These are phyloP conservation scores for Zangia roseola DNA, from an alignment of 768 basidiomycete species.

Conservation along the genomic window DNA sequence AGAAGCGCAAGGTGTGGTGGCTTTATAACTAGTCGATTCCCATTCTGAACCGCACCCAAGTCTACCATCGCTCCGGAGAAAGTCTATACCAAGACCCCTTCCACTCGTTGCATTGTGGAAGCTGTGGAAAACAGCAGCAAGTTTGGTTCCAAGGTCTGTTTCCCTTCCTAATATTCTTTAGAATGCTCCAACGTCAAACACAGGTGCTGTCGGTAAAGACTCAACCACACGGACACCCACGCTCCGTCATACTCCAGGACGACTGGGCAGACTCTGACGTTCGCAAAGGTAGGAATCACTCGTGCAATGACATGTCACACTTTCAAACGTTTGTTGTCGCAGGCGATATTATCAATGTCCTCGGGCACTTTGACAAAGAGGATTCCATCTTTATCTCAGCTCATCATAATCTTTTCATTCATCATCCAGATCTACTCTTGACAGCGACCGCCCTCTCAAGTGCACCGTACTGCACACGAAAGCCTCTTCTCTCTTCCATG, in stretches of 20 bases:
- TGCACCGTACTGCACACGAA: slow-evolving; percentile 79
- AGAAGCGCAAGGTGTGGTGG: slow-evolving; percentile 28
- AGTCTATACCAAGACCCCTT: slow-evolving; percentile 34
- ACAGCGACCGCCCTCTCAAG: slow-evolving; percentile 89
- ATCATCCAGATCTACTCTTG: slow-evolving; percentile 89
- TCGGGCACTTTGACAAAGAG: slow-evolving; percentile 48
- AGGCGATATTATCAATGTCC: slow-evolving; percentile 83
- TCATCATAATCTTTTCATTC: slow-evolving; percentile 69
- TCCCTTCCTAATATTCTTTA: not conserved
- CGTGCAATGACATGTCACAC: not conserved
- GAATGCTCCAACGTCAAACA: not conserved
- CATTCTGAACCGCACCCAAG: slow-evolving; percentile 14
- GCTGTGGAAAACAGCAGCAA: slow-evolving; percentile 37
- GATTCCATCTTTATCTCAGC: slow-evolving; percentile 58
- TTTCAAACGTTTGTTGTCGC: not conserved
- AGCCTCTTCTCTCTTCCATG: slow-evolving; percentile 74
- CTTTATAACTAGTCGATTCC: not conserved
- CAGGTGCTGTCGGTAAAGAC: slow-evolving; percentile 54
- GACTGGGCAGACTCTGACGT: slow-evolving; percentile 76
- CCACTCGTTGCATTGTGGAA: slow-evolving; percentile 58
- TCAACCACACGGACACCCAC: slow-evolving; percentile 36
- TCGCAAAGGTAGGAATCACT: slow-evolving; percentile 47
- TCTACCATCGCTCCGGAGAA: slow-evolving; percentile 8
- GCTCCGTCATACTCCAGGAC: slow-evolving; percentile 63
- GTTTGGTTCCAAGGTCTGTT: slow-evolving; percentile 24